Conservation (phyloP, 176 grass and related monocot genomes). For the Chrysopogon serrulatus region DNA sequence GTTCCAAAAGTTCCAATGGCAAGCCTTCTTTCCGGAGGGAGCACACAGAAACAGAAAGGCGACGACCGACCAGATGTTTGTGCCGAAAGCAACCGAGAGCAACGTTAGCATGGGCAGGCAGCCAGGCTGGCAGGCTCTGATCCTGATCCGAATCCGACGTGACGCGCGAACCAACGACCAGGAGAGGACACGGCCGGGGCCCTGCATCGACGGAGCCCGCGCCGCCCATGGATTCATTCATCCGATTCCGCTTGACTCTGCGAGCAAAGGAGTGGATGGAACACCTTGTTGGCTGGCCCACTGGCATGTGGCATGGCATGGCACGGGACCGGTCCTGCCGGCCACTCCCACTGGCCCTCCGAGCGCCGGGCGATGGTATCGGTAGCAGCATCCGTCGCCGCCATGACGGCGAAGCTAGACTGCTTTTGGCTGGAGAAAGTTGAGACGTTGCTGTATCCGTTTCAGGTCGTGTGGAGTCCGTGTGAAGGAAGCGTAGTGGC, state of each 20-base stretch:
- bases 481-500: constrained; percentile 22
- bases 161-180: constrained; percentile 11
- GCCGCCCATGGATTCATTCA: no score
- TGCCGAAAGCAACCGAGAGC: neutral
- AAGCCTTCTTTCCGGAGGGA: neutral
- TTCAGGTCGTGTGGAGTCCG: neutral
- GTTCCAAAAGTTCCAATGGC: no score
- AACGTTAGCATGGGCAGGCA: neutral
- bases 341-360: no score
- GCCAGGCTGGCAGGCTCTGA: neutral
- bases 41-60: neutral
- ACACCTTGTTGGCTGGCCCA: no score
- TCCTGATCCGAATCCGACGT: constrained; percentile 1
- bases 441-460: constrained; percentile 16
- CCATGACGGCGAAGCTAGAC: neutral
- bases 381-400: neutral
- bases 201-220: neutral
- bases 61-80: neutral
- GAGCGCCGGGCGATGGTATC: no score
- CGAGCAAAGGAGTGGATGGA: no score
- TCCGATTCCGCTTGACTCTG: no score
- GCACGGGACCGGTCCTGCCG: no score
- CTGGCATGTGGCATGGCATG: neutral
- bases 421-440: neutral
- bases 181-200: neutral